Percentiles rank a stretch among this genome's conserved stretches.
Conservation (phyloP, 2,329 filamentous ascomycete species). For the Pyricularia sp. region DNA sequence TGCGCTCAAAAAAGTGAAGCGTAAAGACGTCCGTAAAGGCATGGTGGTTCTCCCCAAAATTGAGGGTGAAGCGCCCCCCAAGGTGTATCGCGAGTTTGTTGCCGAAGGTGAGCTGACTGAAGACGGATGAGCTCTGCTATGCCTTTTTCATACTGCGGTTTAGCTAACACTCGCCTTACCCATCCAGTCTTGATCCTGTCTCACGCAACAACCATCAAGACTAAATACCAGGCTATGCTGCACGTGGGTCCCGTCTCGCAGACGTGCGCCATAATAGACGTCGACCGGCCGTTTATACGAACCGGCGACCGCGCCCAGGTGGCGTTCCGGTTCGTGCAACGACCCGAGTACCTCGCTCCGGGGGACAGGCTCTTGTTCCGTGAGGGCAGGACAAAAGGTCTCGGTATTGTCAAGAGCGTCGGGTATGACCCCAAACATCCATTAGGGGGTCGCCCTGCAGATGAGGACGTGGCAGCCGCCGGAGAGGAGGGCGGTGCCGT, state of each 20-base stretch:
- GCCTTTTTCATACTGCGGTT: not conserved
- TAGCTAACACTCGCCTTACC: not conserved
- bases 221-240: constrained; percentile 95
- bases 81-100: constrained; percentile 66
- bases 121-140: not conserved
- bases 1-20: constrained; percentile 74
- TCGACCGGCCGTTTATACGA: constrained; percentile 89
- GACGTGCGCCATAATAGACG: constrained; percentile 94
- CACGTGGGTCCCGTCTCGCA: constrained; percentile 93
- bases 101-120: constrained; percentile 54
- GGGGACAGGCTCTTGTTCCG: constrained; percentile 88
- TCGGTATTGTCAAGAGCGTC: constrained; percentile 87
- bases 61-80: constrained; percentile 60
- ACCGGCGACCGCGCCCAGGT: constrained; percentile 92
- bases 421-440: constrained; percentile 67
- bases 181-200: constrained; percentile 75
- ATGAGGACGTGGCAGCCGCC: not conserved
- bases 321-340: constrained; percentile 88
- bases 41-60: constrained; percentile 91
- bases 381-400: constrained; percentile 87
- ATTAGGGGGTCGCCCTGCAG: constrained; percentile 16
- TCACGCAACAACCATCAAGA: constrained; percentile 94
- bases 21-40: constrained; percentile 92
- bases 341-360: constrained; percentile 82
- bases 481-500: not conserved